Evolutionary conservation across 352 stramenopile genomes (phyloP), one percentile per base, ranked within the genome.

Genomic region (Phytophthora litchii): DNA sequence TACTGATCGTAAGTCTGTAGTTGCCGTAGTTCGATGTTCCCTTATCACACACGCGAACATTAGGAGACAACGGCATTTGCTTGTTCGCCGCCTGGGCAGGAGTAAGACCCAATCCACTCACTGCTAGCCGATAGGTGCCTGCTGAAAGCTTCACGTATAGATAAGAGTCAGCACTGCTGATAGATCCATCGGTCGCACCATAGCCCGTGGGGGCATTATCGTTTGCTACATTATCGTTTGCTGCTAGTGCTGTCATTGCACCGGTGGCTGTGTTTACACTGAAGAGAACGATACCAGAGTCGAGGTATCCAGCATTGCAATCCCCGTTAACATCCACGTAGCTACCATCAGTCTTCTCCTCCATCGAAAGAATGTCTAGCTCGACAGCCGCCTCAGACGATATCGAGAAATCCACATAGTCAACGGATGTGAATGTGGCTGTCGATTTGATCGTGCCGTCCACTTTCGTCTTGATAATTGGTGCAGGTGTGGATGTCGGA

Each of bases 371-470:
- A 16, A 92, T 78, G 44, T 90, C 80, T 0, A 90, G 44, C 56
- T 86, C 75, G 8, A 91, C 79, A 13, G 65, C 37, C 12, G 70
- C 62, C 34, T 74, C 60, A 0, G 67, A 48, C 3, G 52, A 65
- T 7, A 91, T 20, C 3, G 50, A 70, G 32, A 90, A 86, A 37
- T 90, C 72, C 23, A 92, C 72, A 37, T 88, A 90, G 55, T 90
- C 83, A 3, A 90, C 77, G 0, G 78, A 83, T 11, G 73, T 83
- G 40, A 70, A 69, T 10, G 67, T 84, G 1, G 64, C 63, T 0
- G 80, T 89, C 16, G 74, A 80, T n/a, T 67, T 71, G 54, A 92
- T 85, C 3, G 82, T 89, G 36, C 78, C 80, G n/a, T 88, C 75
- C 3, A 88, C 65, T 3, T 32, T 60, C 0, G 70, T 79, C 38